Evolutionary conservation across 306 rosid genomes (phyloP).

Genomic region (Hylodesmum podocarpum): DNA sequence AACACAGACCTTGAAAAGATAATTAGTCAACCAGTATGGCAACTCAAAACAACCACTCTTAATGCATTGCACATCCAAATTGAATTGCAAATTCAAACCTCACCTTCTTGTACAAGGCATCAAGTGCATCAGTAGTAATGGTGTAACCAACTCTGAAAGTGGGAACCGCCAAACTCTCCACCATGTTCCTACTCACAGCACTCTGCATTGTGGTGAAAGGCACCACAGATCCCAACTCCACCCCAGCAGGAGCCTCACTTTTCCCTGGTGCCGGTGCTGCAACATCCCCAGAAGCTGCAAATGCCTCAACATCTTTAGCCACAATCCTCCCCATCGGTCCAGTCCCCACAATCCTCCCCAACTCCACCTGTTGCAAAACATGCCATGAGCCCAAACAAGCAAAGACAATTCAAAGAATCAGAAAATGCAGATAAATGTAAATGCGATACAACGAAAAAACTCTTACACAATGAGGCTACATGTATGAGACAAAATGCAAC

Average conservation of each 20-base stretch:
- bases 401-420: neutral
- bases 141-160: slow-evolving; percentile 96
- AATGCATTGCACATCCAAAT: neutral
- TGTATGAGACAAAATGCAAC: neutral
- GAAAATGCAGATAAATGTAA: neutral
- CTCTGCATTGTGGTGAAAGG: slow-evolving; percentile 98
- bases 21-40: neutral
- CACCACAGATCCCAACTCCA: slow-evolving; percentile 80
- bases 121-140: slow-evolving; percentile 78
- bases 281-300: slow-evolving; percentile 37
- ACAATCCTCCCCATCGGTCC: slow-evolving; percentile 93
- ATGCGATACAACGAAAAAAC: neutral
- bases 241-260: slow-evolving; percentile 27
- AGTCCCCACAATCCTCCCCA: slow-evolving; percentile 62
- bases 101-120: slow-evolving; percentile 94
- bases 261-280: neutral
- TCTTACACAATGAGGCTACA: neutral
- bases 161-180: slow-evolving; percentile 79
- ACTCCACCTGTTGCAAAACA: slow-evolving; percentile 41
- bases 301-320: slow-evolving; percentile 90
- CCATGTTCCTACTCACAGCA: slow-evolving; percentile 94
- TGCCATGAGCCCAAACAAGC: neutral
- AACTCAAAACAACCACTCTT: neutral
- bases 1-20: neutral
- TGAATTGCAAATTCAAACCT: neutral